A percentile compares a stretch with the other conserved stretches of the same genome.
phyloP scores from a whole-genome alignment of 2,329 filamentous ascomycete genomes.

The Epichloe sp. region DNA sequence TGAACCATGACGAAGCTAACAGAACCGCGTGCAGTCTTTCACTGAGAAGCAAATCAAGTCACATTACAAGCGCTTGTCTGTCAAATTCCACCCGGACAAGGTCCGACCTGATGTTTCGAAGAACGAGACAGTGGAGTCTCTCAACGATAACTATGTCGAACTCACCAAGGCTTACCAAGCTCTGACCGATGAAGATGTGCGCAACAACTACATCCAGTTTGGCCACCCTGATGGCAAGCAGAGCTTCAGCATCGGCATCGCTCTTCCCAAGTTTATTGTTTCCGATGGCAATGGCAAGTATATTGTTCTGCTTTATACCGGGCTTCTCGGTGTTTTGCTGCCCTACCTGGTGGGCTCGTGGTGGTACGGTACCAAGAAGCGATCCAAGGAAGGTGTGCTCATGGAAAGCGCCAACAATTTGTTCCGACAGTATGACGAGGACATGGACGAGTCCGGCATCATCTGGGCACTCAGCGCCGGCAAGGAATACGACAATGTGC shows the following conservation, averaged over 20 bases:
- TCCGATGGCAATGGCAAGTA: slow-evolving; percentile 93
- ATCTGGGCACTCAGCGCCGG: slow-evolving; percentile 72
- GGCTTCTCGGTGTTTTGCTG: slow-evolving; percentile 75
- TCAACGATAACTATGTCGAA: slow-evolving; percentile 86
- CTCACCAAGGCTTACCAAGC: slow-evolving; percentile 97
- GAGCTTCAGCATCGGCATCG: slow-evolving; percentile 94
- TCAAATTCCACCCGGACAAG: slow-evolving; percentile 90
- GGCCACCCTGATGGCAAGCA: slow-evolving; percentile 97
- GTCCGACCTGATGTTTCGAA: slow-evolving; percentile 67
- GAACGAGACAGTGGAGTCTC: slow-evolving; percentile 74
- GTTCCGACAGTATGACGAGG: slow-evolving; percentile 84
- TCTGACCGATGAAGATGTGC: slow-evolving; percentile 89
- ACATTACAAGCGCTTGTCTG: slow-evolving; percentile 75
- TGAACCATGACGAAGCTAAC: slow-evolving; percentile 16
- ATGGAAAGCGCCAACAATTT: slow-evolving; percentile 90
- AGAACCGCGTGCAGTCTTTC: slow-evolving; percentile 42
- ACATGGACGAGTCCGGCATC: slow-evolving; percentile 67
- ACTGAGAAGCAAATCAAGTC: slow-evolving; percentile 86
- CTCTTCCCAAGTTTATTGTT: slow-evolving; percentile 82
- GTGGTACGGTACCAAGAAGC: slow-evolving; percentile 95
- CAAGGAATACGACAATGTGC: slow-evolving; percentile 66
- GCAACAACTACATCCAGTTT: slow-evolving; percentile 92
- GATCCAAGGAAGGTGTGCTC: slow-evolving; percentile 86
- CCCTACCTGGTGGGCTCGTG: slow-evolving; percentile 91
- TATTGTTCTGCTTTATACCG: slow-evolving; percentile 77